Conservation (phyloP, 2,329 filamentous ascomycete genomes). For the Penicillium corylophilum region DNA sequence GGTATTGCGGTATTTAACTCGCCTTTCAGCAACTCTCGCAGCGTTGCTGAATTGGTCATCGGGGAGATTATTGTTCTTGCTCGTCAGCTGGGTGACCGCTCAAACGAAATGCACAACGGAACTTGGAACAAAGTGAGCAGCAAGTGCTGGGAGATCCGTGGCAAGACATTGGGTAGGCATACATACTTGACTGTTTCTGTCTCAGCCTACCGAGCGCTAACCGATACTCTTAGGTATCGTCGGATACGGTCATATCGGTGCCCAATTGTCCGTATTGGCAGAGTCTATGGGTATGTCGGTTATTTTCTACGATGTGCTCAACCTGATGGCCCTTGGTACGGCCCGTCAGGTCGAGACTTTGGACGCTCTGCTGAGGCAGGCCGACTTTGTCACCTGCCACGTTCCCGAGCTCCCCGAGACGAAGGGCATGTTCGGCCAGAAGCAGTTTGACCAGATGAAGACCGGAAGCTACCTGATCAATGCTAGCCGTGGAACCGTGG, state of each 20-base stretch:
- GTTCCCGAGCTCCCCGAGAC: constrained; percentile 93
- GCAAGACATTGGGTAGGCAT: constrained; percentile 80
- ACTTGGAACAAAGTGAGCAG: constrained; percentile 98
- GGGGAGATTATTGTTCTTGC: constrained; percentile 89
- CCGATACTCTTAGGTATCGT: constrained; percentile 66
- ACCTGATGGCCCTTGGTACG: constrained; percentile 90
- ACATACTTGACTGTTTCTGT: background rate
- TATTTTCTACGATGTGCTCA: constrained; percentile 94
- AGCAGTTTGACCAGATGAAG: constrained; percentile 86
- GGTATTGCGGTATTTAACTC: constrained; percentile 98
- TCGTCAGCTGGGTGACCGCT: constrained; percentile 88
- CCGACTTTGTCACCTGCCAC: constrained; percentile 93
- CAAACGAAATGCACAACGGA: constrained; percentile 88
- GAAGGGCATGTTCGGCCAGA: constrained; percentile 80
- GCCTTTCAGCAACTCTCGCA: constrained; percentile 95
- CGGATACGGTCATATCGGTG: constrained; percentile 96
- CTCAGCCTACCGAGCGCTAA: constrained; percentile 11
- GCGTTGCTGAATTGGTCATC: constrained; percentile 94
- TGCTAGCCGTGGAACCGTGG: constrained; percentile 87
- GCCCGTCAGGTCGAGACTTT: constrained; percentile 78
- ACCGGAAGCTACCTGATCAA: constrained; percentile 92
- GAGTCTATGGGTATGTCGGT: constrained; percentile 98
- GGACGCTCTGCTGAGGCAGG: constrained; percentile 69
- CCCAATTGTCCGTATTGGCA: constrained; percentile 89
- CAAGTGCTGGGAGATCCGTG: constrained; percentile 96